Evolutionary conservation across 2,329 filamentous ascomycete genomes (phyloP).

Genomic region (Sclerotinia subarctica): DNA sequence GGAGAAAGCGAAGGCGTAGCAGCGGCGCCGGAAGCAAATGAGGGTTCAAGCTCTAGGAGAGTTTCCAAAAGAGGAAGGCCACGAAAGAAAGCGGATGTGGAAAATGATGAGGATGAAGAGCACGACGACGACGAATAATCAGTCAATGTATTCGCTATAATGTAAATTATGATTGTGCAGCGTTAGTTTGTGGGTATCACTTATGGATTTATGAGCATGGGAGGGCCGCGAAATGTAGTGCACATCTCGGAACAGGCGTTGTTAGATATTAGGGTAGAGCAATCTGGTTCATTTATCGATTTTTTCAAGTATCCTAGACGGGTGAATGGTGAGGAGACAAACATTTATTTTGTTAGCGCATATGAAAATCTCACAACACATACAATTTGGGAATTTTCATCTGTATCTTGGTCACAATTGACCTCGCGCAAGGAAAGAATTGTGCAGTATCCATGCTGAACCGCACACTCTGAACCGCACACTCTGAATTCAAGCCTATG

Average conservation of each 20-base stretch:
- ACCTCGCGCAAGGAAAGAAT: background rate
- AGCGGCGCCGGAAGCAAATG: slow-evolving; percentile 27
- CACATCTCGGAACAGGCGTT: background rate
- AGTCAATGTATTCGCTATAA: background rate
- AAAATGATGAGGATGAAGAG: slow-evolving; percentile 14
- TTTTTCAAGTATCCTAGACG: background rate
- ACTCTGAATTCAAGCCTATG: background rate
- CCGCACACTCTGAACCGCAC: no score
- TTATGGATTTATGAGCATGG: slow-evolving; percentile 1
- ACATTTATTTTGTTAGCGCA: background rate
- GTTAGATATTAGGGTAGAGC: background rate
- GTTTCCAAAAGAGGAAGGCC: background rate
- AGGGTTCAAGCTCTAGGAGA: slow-evolving; percentile 17
- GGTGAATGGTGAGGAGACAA: background rate
- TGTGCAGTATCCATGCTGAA: background rate
- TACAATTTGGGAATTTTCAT: background rate
- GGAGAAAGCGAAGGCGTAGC: slow-evolving; percentile 26
- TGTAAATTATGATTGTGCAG: background rate
- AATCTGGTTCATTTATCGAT: background rate
- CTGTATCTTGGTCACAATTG: background rate
- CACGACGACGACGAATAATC: slow-evolving; percentile 4
- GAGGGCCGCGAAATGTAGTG: background rate
- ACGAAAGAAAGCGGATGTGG: background rate
- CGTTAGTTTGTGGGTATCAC: background rate
- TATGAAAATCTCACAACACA: background rate